A percentile compares a stretch with the other conserved stretches of the same genome.
Conservation (phyloP, 768 basidiomycete species). For the Russula sp. region DNA sequence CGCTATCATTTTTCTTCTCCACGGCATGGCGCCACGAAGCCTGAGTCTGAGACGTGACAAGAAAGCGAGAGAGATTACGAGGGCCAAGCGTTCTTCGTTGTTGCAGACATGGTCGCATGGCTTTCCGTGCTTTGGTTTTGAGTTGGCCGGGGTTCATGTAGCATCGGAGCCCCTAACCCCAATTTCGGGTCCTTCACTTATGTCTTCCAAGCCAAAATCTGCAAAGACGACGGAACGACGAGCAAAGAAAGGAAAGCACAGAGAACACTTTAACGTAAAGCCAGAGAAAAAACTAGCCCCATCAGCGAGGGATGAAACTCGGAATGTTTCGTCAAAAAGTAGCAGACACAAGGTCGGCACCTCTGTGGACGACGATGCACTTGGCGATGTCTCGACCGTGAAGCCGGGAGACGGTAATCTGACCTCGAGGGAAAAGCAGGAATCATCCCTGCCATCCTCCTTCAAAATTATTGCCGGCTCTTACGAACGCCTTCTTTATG, state of each 20-base stretch:
- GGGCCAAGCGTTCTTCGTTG: not conserved
- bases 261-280: not conserved
- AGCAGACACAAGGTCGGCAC: conserved; percentile 23
- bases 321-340: conserved; percentile 19
- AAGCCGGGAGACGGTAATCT: conserved; percentile 26
- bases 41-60: not conserved
- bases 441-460: conserved; percentile 38
- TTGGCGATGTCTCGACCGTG: conserved; percentile 19
- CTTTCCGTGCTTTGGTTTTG: not conserved
- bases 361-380: not conserved
- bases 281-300: not conserved
- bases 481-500: conserved; percentile 95
- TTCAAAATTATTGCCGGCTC: conserved; percentile 91
- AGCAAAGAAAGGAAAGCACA: conserved; percentile 8
- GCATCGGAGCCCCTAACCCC: conserved; percentile 15
- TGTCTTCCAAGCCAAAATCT: conserved; percentile 12
- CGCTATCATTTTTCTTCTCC: conserved; percentile 28
- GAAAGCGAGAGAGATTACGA: not conserved
- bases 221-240: conserved; percentile 8
- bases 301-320: not conserved
- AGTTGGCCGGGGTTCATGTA: not conserved
- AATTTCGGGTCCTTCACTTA: conserved; percentile 13
- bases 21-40: conserved; percentile 13
- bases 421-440: not conserved
- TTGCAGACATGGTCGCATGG: conserved; percentile 16